Percentiles rank a stretch among this genome's conserved stretches.
These are phyloP conservation scores for Colletotrichum kahawae DNA, from an alignment of 2,329 filamentous ascomycete genomes.

Conservation along the genomic window DNA sequence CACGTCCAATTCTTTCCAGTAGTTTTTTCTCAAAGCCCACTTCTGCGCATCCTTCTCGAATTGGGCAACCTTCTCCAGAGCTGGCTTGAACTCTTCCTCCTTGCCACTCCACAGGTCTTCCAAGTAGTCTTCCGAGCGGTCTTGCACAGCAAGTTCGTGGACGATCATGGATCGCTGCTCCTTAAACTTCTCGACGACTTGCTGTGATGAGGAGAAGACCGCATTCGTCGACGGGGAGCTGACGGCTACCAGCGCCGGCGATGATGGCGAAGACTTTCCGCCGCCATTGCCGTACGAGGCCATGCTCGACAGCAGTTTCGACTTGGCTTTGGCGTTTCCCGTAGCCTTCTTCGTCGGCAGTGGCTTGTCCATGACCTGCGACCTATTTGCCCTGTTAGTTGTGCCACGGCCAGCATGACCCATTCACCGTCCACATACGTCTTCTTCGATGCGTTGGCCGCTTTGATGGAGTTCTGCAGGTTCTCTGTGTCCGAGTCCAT, in stretches of 20 bases:
- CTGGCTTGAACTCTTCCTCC: slow-evolving; percentile 57
- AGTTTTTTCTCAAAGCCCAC: slow-evolving; percentile 61
- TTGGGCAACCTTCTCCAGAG: slow-evolving; percentile 64
- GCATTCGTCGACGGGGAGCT: slow-evolving; percentile 59
- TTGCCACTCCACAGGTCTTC: slow-evolving; percentile 55
- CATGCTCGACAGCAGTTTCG: slow-evolving; percentile 46
- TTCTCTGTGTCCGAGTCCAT: slow-evolving; percentile 55
- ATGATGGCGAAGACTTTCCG: slow-evolving; percentile 52
- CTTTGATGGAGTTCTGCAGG: slow-evolving; percentile 50
- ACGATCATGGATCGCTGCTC: slow-evolving; percentile 59
- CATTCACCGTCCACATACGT: slow-evolving; percentile 32
- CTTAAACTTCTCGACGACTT: slow-evolving; percentile 57
- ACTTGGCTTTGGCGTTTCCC: slow-evolving; percentile 45
- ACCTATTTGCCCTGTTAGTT: slow-evolving; percentile 36
- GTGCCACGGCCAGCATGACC: slow-evolving; percentile 10
- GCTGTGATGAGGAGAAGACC: slow-evolving; percentile 54
- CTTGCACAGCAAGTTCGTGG: slow-evolving; percentile 63
- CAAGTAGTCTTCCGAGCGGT: slow-evolving; percentile 55
- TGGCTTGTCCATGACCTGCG: slow-evolving; percentile 36
- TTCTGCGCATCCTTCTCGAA: slow-evolving; percentile 52
- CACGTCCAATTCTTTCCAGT: slow-evolving; percentile 69
- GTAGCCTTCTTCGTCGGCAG: slow-evolving; percentile 36
- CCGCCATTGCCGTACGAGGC: slow-evolving; percentile 34
- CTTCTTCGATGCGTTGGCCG: slow-evolving; percentile 47
- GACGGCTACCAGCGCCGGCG: slow-evolving; percentile 60